Evolutionary conservation across 169 alveolate genomes (phyloP).

Genomic region (Plasmodium vinckei): DNA sequence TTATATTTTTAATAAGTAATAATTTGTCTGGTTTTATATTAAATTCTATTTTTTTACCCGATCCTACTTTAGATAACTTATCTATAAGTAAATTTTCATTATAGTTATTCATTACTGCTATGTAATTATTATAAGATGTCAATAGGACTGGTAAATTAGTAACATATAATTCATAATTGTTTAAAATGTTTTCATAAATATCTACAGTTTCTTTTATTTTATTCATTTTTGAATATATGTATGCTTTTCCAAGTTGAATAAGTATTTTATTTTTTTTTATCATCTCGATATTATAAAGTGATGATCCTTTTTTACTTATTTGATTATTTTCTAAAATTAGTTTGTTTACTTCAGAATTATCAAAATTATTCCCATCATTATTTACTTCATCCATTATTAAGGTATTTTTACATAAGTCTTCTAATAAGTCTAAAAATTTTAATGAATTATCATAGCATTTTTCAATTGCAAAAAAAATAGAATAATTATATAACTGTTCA

Average conservation of each 20-base stretch:
- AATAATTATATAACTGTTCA: conserved; percentile 40
- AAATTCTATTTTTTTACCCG: neutral
- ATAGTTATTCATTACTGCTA: conserved; percentile 47
- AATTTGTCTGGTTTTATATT: conserved; percentile 30
- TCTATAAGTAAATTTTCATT: neutral
- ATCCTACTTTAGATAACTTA: neutral
- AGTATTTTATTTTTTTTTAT: conserved; percentile 14
- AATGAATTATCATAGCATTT: conserved; percentile 24
- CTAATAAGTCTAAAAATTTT: conserved; percentile 30
- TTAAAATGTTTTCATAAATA: conserved; percentile 50
- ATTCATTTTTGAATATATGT: conserved; percentile 43
- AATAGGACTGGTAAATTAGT: neutral
- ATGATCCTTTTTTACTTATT: neutral
- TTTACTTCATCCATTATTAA: neutral
- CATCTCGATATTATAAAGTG: neutral
- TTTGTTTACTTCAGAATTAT: neutral
- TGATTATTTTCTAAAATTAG: neutral
- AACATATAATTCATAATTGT: conserved; percentile 5
- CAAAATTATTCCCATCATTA: neutral
- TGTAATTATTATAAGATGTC: conserved; percentile 54
- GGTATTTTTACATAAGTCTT: conserved; percentile 29
- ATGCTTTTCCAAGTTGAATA: conserved; percentile 44
- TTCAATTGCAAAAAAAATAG: conserved; percentile 52
- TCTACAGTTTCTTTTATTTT: conserved; percentile 37
- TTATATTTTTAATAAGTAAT: conserved; percentile 12